phyloP scores from a whole-genome alignment of 148 eudicot genomes.

The Camellia japonica region DNA sequence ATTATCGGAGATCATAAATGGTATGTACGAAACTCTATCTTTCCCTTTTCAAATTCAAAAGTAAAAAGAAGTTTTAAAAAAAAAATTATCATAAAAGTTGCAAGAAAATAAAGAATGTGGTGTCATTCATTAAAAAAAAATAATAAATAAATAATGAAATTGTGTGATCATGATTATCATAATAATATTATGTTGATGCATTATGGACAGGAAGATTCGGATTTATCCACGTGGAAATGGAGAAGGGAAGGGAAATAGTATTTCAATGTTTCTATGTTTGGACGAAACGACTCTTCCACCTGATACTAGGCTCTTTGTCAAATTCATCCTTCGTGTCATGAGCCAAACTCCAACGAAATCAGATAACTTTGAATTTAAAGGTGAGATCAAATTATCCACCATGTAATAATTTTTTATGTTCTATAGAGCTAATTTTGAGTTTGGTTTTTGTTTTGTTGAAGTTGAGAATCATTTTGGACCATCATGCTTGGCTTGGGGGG shows the following conservation, averaged over 20 bases:
- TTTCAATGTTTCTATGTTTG: slow-evolving; percentile 3
- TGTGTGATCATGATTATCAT: too few species aligned
- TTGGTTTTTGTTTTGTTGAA: neutral
- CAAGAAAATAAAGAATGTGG: too few species aligned
- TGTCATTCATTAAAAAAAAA: too few species aligned
- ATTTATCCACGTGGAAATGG: slow-evolving; percentile 16
- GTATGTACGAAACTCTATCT: neutral
- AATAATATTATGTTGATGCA: too few species aligned
- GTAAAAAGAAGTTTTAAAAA: too few species aligned
- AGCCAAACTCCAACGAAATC: neutral
- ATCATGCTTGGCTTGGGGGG: slow-evolving; percentile 4
- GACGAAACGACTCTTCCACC: slow-evolving; percentile 12
- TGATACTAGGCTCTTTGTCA: slow-evolving; percentile 7
- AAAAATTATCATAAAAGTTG: too few species aligned
- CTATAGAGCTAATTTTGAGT: too few species aligned
- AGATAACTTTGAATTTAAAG: neutral
- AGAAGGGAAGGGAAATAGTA: slow-evolving; percentile 3
- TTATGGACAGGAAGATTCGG: slow-evolving; percentile 12
- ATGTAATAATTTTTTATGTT: too few species aligned
- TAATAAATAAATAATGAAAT: too few species aligned
- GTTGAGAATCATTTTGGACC: slow-evolving; percentile 13
- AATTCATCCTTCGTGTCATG: neutral
- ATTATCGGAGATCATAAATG: slow-evolving; percentile 18
- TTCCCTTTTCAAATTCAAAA: neutral
- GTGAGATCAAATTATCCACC: neutral